phyloP scores from a whole-genome alignment of 176 grass and related monocot genomes.

The Oryza punctata region DNA sequence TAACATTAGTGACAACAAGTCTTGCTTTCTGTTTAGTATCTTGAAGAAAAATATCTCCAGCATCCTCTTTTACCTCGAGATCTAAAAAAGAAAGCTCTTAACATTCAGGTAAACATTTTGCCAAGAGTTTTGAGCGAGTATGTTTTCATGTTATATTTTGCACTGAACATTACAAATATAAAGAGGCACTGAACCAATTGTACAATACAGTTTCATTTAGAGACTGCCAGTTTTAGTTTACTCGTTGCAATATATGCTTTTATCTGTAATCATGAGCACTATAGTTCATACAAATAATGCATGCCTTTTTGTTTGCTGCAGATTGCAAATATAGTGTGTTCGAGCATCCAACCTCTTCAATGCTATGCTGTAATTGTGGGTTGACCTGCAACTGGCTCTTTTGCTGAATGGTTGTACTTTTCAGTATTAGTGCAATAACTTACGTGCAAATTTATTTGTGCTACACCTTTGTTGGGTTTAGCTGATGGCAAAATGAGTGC shows the following conservation, averaged over 20 bases:
- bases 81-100: slow-evolving; percentile 76
- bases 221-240: background rate
- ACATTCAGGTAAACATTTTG: slow-evolving; percentile 67
- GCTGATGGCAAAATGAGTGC: slow-evolving; percentile 49
- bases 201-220: background rate
- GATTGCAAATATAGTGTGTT: slow-evolving; percentile 86
- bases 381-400: slow-evolving; percentile 3
- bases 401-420: slow-evolving; percentile 3
- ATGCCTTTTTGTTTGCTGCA: slow-evolving; percentile 43
- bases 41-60: slow-evolving; percentile 89
- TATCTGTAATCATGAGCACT: background rate
- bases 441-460: background rate
- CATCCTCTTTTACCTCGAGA: slow-evolving; percentile 69
- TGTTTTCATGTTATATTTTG: background rate
- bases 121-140: background rate
- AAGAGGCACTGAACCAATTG: background rate
- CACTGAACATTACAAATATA: background rate
- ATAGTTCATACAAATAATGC: background rate
- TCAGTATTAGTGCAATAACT: background rate
- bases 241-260: background rate
- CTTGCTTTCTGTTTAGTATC: slow-evolving; percentile 58
- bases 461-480: slow-evolving; percentile 49
- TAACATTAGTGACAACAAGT: background rate
- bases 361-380: slow-evolving; percentile 58
- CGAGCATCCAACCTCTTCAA: slow-evolving; percentile 87